Evolutionary conservation across 495 filamentous ascomycete species (phyloP).

Genomic region (Wilcoxina mikolae): DNA sequence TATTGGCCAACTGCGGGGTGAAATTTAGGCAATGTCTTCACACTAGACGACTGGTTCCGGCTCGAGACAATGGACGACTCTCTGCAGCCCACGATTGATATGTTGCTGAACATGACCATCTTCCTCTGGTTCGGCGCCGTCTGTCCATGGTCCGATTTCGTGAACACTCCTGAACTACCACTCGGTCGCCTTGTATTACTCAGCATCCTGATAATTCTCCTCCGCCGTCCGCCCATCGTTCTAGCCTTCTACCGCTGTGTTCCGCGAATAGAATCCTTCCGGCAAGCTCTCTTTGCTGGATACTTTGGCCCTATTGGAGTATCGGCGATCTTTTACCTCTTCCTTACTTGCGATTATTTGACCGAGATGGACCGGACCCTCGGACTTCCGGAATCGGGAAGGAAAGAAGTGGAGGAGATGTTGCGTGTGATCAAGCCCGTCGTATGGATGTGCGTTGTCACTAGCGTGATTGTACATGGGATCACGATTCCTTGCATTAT

Average conservation of each 20-base stretch:
- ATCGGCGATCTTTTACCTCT: constrained; percentile 79
- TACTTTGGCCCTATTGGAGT: constrained; percentile 96
- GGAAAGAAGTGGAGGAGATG: not conserved
- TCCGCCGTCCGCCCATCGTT: constrained; percentile 66
- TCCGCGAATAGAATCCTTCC: constrained; percentile 58
- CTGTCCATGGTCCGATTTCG: constrained; percentile 63
- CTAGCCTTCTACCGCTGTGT: constrained; percentile 60
- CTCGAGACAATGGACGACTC: constrained; percentile 76
- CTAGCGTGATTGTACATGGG: constrained; percentile 8
- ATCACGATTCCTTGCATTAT: constrained; percentile 12
- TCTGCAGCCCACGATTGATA: constrained; percentile 75
- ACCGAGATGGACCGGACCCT: not conserved
- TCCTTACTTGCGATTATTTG: constrained; percentile 58
- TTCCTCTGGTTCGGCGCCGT: constrained; percentile 90
- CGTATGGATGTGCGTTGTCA: constrained; percentile 8
- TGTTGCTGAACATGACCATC: constrained; percentile 58
- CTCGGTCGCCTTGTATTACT: constrained; percentile 43
- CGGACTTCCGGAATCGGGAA: not conserved
- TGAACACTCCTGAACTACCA: constrained; percentile 62
- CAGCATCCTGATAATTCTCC: constrained; percentile 63
- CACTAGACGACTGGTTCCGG: constrained; percentile 88
- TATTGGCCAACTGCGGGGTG: not conserved
- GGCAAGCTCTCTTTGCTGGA: constrained; percentile 68
- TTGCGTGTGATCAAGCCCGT: not conserved
- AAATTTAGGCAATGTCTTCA: constrained; percentile 41